A percentile compares a stretch with the other conserved stretches of the same genome.
These are phyloP conservation scores for Leishmania guyanensis DNA, from an alignment of 208 protist genomes.

Conservation along the genomic window DNA sequence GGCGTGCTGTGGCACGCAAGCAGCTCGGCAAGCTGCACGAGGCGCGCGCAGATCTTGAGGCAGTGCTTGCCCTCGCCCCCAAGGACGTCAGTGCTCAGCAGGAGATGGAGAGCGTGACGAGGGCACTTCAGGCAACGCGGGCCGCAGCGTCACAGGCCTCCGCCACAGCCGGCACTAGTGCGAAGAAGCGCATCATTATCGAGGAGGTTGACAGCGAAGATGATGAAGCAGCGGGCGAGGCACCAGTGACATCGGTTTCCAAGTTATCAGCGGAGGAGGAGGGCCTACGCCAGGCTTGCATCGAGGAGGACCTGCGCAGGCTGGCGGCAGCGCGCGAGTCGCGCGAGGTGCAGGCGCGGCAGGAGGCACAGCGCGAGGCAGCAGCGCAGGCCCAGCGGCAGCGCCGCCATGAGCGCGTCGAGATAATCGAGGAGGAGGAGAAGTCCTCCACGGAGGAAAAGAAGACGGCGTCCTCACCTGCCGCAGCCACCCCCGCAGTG, in stretches of 20 bases:
- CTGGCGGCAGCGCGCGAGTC: constrained; percentile 24
- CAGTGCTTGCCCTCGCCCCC: constrained; percentile 80
- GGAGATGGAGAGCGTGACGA: constrained; percentile 76
- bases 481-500: constrained; percentile 3
- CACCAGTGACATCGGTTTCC: neutral
- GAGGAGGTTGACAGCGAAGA: constrained; percentile 86
- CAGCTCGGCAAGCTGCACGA: constrained; percentile 81
- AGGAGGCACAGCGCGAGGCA: constrained; percentile 38
- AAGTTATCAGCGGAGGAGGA: constrained; percentile 30
- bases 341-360: constrained; percentile 36
- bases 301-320: constrained; percentile 50
- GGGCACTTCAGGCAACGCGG: constrained; percentile 68
- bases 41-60: constrained; percentile 83
- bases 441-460: constrained; percentile 9
- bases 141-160: constrained; percentile 1
- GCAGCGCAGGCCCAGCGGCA: constrained; percentile 31
- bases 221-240: constrained; percentile 15
- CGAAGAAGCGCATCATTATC: constrained; percentile 83
- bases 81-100: constrained; percentile 65
- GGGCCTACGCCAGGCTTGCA: constrained; percentile 27
- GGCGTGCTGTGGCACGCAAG: constrained; percentile 84
- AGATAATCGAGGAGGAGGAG: constrained; percentile 73
- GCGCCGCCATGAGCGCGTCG: constrained; percentile 60
- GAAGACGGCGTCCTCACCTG: constrained; percentile 9
- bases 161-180: constrained; percentile 7